Evolutionary conservation across 2,329 filamentous ascomycete species (phyloP).

Genomic region (Dendryphion nanum): DNA sequence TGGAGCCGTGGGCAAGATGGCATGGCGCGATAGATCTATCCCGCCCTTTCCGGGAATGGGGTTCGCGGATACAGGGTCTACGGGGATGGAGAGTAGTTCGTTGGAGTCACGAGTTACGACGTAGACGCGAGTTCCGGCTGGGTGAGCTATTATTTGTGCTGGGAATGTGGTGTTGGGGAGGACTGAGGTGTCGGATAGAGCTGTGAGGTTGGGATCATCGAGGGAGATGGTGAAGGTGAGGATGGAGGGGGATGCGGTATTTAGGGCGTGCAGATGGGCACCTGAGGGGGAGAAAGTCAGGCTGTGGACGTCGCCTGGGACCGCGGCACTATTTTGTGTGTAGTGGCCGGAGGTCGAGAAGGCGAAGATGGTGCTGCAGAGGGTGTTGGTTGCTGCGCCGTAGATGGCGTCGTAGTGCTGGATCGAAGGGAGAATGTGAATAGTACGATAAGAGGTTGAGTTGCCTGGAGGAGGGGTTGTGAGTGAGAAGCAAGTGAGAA

Average conservation of each 20-base stretch:
- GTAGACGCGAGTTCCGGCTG: conserved; percentile 13
- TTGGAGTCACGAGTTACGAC: conserved; percentile 19
- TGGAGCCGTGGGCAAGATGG: background rate
- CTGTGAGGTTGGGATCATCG: conserved; percentile 9
- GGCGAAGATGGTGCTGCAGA: conserved; percentile 21
- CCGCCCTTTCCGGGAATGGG: background rate
- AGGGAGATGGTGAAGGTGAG: conserved; percentile 19
- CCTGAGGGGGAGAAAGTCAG: conserved; percentile 20
- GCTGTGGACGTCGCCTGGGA: conserved; percentile 19
- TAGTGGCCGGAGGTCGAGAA: conserved; percentile 13
- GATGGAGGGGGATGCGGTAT: conserved; percentile 17
- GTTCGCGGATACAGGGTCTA: background rate
- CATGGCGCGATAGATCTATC: too few species aligned
- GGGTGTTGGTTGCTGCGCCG: conserved; percentile 19
- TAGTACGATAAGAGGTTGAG: conserved; percentile 14
- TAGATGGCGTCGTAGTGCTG: conserved; percentile 14
- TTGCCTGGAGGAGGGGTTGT: conserved; percentile 14
- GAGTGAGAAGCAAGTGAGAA: background rate
- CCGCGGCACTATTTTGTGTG: conserved; percentile 15
- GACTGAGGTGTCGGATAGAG: conserved; percentile 12
- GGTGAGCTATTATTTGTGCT: conserved; percentile 20
- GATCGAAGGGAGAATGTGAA: conserved; percentile 12
- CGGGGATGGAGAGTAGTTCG: conserved; percentile 8
- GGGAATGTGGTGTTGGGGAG: conserved; percentile 16
- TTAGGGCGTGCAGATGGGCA: conserved; percentile 18